phyloP scores from a whole-genome alignment of 805 yeast genomes.

The Candida pseudofarinosa region DNA sequence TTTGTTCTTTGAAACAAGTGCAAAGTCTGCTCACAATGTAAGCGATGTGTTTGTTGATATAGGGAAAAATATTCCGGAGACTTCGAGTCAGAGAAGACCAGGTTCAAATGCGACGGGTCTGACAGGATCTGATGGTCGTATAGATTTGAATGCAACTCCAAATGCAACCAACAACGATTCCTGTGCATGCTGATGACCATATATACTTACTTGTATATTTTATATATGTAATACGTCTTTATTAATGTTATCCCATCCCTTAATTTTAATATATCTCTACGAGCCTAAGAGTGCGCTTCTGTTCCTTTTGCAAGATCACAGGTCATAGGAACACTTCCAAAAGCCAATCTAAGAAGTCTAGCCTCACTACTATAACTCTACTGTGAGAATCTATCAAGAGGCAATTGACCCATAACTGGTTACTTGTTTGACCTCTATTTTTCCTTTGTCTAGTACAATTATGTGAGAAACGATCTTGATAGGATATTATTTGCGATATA shows the following conservation, averaged over 20 bases:
- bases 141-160: conserved; percentile 27
- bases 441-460: too few relatives aligned
- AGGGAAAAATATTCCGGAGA: conserved; percentile 76
- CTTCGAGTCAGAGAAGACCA: conserved; percentile 6
- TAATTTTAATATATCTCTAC: neutral
- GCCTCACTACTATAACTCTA: too few relatives aligned
- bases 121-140: conserved; percentile 24
- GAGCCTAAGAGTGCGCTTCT: too few relatives aligned
- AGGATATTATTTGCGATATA: neutral
- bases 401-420: too few relatives aligned
- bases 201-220: neutral
- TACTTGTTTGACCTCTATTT: too few relatives aligned
- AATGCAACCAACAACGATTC: conserved; percentile 8
- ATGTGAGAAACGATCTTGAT: too few relatives aligned
- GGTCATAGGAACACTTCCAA: too few relatives aligned
- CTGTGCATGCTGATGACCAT: conserved; percentile 17
- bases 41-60: conserved; percentile 88
- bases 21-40: conserved; percentile 85
- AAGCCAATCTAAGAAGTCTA: too few relatives aligned
- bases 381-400: too few relatives aligned
- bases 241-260: neutral
- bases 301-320: too few relatives aligned
- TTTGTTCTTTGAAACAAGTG: conserved; percentile 90
- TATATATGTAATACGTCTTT: neutral
- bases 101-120: conserved; percentile 9